A percentile compares a stretch with the other conserved stretches of the same genome.
Evolutionary conservation across 768 basidiomycete species (phyloP).

Genomic region (Suillus lakei): DNA sequence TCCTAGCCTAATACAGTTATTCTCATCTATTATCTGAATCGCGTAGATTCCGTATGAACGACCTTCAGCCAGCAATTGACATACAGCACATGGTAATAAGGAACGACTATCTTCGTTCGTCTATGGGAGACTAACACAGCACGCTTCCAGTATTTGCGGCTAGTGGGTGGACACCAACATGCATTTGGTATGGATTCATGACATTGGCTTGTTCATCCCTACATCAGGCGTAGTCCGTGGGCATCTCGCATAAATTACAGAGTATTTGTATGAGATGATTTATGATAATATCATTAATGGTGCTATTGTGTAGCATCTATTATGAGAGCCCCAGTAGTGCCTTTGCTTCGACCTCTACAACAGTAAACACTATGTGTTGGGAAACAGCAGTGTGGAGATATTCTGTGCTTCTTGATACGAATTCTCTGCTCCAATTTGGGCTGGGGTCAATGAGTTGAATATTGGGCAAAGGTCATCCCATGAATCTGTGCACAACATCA

Average conservation of each 20-base stretch:
- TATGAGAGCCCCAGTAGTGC: not conserved
- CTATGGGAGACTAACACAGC: not conserved
- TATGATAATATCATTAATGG: not conserved
- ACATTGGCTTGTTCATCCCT: not conserved
- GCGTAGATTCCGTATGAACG: not conserved
- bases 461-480: constrained; percentile 32
- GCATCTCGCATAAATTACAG: not conserved
- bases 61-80: not conserved
- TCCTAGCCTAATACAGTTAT: not conserved
- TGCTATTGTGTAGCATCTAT: not conserved
- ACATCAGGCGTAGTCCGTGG: not conserved
- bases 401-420: constrained; percentile 25
- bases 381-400: constrained; percentile 22
- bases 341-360: not conserved
- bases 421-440: constrained; percentile 28
- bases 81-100: not conserved
- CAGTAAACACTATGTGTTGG: constrained; percentile 7
- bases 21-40: not conserved
- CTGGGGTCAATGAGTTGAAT: constrained; percentile 22
- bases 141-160: not conserved
- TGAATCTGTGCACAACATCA: constrained; percentile 18
- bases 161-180: not conserved
- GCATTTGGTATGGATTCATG: not conserved
- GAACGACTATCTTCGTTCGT: not conserved
- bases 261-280: not conserved